These are phyloP conservation scores for Vitis cinerea DNA, from an alignment of 164 flowering plant genomes.

Conservation along the genomic window DNA sequence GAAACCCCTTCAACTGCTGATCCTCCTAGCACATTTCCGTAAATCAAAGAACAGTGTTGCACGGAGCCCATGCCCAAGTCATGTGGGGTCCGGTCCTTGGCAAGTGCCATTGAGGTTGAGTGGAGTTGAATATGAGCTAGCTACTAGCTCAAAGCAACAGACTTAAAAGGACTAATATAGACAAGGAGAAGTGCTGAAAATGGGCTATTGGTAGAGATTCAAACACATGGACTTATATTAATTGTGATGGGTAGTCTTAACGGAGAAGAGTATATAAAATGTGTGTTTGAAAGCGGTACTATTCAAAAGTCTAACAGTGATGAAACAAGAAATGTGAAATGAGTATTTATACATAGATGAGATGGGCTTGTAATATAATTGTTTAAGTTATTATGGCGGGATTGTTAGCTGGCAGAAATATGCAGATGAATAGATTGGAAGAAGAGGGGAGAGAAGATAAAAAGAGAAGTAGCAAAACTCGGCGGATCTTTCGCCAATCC, in stretches of 20 bases:
- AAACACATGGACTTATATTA: constrained; percentile 1
- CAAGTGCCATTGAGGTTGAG: constrained; percentile 41
- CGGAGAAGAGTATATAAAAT: background rate
- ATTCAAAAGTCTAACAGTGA: background rate
- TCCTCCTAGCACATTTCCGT: constrained; percentile 7
- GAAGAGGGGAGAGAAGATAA: constrained; percentile 13
- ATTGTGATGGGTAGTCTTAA: background rate
- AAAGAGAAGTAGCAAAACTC: constrained; percentile 43
- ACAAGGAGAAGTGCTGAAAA: background rate
- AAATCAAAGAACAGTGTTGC: constrained; percentile 20
- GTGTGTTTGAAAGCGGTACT: no score
- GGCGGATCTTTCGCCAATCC: constrained; percentile 61
- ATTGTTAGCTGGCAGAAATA: constrained; percentile 66
- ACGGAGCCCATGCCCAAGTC: constrained; percentile 18
- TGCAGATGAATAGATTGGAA: background rate
- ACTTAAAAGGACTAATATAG: no score
- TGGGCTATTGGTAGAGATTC: constrained; percentile 8
- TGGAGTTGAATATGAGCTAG: background rate
- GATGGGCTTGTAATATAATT: background rate
- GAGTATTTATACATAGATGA: background rate
- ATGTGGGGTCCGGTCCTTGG: constrained; percentile 24
- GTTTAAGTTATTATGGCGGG: constrained; percentile 27
- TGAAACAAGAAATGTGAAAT: constrained; percentile 16
- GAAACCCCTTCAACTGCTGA: constrained; percentile 7
- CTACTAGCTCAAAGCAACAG: background rate